Percentiles rank a stretch among this genome's conserved stretches.
phyloP scores from a whole-genome alignment of 106 monocot species.

The Triglochin maritima region DNA sequence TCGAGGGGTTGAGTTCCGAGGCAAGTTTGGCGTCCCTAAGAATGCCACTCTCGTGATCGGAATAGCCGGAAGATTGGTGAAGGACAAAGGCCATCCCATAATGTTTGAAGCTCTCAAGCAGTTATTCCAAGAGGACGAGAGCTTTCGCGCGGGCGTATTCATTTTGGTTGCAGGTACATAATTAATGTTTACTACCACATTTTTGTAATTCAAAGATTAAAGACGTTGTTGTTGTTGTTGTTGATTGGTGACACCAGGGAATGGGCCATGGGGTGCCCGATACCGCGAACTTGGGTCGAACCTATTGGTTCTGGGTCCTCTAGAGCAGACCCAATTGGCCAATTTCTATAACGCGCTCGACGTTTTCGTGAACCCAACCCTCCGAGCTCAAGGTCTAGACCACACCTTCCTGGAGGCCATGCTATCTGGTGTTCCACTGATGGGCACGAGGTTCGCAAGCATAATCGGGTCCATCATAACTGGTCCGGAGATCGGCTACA shows the following conservation, averaged over 20 bases:
- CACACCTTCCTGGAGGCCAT: conserved; percentile 86
- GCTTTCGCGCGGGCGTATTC: conserved; percentile 14
- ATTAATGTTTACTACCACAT: no score
- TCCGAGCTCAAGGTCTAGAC: conserved; percentile 76
- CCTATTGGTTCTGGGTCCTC: conserved; percentile 45
- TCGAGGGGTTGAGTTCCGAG: conserved; percentile 24
- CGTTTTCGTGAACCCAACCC: conserved; percentile 63
- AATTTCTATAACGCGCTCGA: conserved; percentile 61
- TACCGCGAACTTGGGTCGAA: conserved; percentile 49
- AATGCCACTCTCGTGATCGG: conserved; percentile 58
- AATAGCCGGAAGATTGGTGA: conserved; percentile 74
- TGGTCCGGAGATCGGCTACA: conserved; percentile 49
- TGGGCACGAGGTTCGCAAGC: conserved; percentile 67
- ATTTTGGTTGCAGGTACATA: conserved; percentile 50
- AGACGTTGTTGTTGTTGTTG: no score
- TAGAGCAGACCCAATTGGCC: conserved; percentile 46
- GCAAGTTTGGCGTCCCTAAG: conserved; percentile 35
- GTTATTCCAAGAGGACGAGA: conserved; percentile 24
- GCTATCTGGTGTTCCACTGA: conserved; percentile 46
- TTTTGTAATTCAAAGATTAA: no score
- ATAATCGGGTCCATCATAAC: conserved; percentile 56
- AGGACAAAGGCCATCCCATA: conserved; percentile 81
- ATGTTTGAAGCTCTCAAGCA: conserved; percentile 71
- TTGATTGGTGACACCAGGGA: neutral
- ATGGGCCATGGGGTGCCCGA: conserved; percentile 71